These are phyloP conservation scores for Nakaseomyces sp. DNA, from an alignment of 1,139 yeast genomes.

Conservation along the genomic window DNA sequence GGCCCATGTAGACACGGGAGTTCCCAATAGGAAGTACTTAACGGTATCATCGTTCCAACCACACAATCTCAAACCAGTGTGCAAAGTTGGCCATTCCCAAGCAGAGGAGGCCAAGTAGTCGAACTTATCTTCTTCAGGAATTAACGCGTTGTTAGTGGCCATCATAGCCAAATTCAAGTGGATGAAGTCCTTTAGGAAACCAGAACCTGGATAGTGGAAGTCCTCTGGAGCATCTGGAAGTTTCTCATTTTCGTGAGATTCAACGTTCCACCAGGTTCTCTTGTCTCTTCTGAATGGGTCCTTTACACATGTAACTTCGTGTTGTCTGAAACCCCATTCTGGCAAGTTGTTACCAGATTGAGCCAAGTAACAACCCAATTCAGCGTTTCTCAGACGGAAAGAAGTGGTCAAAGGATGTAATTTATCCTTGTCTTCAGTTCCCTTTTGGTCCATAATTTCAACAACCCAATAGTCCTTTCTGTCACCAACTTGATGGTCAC, in stretches of 20 bases:
- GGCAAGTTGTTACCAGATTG: slow-evolving; percentile 78
- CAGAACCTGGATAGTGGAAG: slow-evolving; percentile 74
- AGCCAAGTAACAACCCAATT: slow-evolving; percentile 74
- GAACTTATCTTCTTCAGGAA: slow-evolving; percentile 86
- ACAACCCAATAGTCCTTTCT: slow-evolving; percentile 88
- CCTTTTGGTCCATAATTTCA: slow-evolving; percentile 74
- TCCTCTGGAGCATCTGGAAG: slow-evolving; percentile 54
- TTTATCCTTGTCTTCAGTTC: slow-evolving; percentile 55
- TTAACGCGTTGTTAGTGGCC: slow-evolving; percentile 95
- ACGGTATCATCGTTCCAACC: slow-evolving; percentile 80
- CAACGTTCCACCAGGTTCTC: slow-evolving; percentile 98
- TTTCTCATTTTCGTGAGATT: slow-evolving; percentile 65
- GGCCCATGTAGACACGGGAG: slow-evolving; percentile 92
- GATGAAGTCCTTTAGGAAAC: slow-evolving; percentile 78
- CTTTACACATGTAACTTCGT: slow-evolving; percentile 83
- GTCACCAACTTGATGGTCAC: slow-evolving; percentile 80
- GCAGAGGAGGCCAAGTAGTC: slow-evolving; percentile 87
- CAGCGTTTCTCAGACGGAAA: slow-evolving; percentile 63
- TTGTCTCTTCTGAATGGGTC: slow-evolving; percentile 75
- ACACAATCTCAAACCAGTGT: slow-evolving; percentile 90
- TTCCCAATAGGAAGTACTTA: slow-evolving; percentile 84
- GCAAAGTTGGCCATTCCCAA: slow-evolving; percentile 98
- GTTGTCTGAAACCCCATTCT: slow-evolving; percentile 98
- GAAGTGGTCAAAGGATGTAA: slow-evolving; percentile 86
- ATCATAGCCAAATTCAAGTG: slow-evolving; percentile 95